phyloP scores from a whole-genome alignment of 257 asterid species.

The Cinchona pubescens region DNA sequence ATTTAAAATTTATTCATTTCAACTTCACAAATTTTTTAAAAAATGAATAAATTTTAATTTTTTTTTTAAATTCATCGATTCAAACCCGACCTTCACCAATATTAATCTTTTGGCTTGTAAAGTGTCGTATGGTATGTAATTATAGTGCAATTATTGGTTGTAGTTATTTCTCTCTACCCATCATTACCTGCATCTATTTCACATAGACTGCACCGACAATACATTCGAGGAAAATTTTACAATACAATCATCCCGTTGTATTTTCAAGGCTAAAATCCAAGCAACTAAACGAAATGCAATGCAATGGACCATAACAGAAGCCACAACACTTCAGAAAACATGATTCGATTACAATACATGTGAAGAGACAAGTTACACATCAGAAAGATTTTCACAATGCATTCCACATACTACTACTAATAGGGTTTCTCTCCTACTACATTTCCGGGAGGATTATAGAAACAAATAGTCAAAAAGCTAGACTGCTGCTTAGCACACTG shows the following conservation, averaged over 20 bases:
- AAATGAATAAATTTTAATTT: too few species aligned
- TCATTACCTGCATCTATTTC: not conserved
- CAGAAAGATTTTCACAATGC: not conserved
- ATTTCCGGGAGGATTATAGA: conserved; percentile 88
- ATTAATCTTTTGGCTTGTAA: not conserved
- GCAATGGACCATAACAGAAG: too few species aligned
- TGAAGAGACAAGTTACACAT: not conserved
- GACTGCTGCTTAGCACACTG: conserved; percentile 40
- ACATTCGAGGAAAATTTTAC: too few species aligned
- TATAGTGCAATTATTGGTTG: not conserved
- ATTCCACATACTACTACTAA: conserved; percentile 15
- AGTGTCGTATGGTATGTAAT: not conserved
- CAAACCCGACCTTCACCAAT: too few species aligned
- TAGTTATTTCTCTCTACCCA: not conserved
- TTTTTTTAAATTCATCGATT: too few species aligned
- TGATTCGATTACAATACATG: too few species aligned
- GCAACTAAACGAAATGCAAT: not conserved
- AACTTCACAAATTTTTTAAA: too few species aligned
- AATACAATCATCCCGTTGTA: too few species aligned
- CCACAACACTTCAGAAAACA: too few species aligned
- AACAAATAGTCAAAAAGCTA: conserved; percentile 63
- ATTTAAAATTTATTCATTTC: too few species aligned
- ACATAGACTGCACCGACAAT: not conserved
- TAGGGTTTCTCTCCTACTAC: conserved; percentile 88
- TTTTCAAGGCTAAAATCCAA: too few species aligned